These are phyloP conservation scores for Sporothrix phasma DNA, from an alignment of 2,329 filamentous ascomycete genomes.

Conservation along the genomic window DNA sequence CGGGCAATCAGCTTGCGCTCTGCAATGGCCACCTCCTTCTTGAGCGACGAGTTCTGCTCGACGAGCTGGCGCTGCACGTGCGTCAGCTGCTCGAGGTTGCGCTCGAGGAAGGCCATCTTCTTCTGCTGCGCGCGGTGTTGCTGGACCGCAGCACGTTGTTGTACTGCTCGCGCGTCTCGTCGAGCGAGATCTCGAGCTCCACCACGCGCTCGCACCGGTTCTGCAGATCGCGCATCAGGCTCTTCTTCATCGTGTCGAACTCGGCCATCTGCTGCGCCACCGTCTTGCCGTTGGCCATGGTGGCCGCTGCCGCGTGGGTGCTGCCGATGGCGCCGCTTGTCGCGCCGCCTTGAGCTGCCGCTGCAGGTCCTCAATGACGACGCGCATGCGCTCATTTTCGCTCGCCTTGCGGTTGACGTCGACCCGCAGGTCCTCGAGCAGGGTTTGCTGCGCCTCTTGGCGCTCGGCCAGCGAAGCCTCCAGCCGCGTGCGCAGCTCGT, in stretches of 20 bases:
- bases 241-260: conserved; percentile 99
- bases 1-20: conserved; percentile 93
- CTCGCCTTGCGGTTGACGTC: conserved; percentile 68
- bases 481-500: conserved; percentile 72
- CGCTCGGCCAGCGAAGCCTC: conserved; percentile 68
- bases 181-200: conserved; percentile 92
- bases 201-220: conserved; percentile 97
- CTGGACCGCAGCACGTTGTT: conserved; percentile 95
- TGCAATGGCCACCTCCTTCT: conserved; percentile 98
- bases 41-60: conserved; percentile 91
- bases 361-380: conserved; percentile 71
- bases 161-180: conserved; percentile 97
- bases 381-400: conserved; percentile 73
- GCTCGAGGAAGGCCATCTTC: conserved; percentile 99
- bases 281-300: conserved; percentile 75
- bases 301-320: conserved; percentile 23
- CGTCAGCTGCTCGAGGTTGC: conserved; percentile 94
- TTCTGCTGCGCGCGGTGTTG: conserved; percentile 98
- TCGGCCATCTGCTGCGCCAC: conserved; percentile 96
- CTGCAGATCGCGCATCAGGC: conserved; percentile 94
- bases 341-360: conserved; percentile 53
- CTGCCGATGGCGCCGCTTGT: conserved; percentile 17
- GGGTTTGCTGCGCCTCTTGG: conserved; percentile 60
- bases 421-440: conserved; percentile 65
- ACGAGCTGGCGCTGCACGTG: conserved; percentile 96